Conservation (phyloP, 306 rosid species). For the Lathyrus oleraceus region DNA sequence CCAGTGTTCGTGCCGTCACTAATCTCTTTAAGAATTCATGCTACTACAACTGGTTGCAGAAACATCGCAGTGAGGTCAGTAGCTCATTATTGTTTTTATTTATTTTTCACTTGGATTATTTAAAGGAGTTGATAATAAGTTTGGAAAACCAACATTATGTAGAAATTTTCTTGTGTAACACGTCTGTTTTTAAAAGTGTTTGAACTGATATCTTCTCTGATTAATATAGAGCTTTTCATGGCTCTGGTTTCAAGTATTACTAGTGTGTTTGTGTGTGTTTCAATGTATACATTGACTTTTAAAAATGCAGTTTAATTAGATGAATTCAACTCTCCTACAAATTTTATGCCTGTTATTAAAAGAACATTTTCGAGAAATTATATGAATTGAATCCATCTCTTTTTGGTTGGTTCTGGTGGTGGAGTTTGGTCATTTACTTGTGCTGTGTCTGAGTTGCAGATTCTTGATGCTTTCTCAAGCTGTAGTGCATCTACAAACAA, state of each 20-base stretch:
- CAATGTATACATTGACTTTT: not conserved
- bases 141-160: slow-evolving; percentile 23
- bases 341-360: slow-evolving; percentile 3
- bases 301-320: slow-evolving; percentile 1
- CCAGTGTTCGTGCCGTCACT: slow-evolving; percentile 72
- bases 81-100: slow-evolving; percentile 23
- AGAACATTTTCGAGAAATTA: slow-evolving; percentile 4
- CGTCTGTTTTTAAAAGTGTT: not conserved
- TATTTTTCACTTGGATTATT: slow-evolving; percentile 20
- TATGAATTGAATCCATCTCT: not conserved
- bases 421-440: slow-evolving; percentile 15
- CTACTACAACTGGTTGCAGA: slow-evolving; percentile 69
- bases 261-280: slow-evolving; percentile 6
- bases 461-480: slow-evolving; percentile 85
- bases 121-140: slow-evolving; percentile 14
- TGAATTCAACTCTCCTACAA: slow-evolving; percentile 1
- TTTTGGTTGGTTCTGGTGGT: not conserved
- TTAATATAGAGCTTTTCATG: slow-evolving; percentile 20
- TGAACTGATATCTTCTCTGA: slow-evolving; percentile 13
- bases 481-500: slow-evolving; percentile 78
- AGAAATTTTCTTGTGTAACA: not conserved
- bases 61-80: slow-evolving; percentile 76
- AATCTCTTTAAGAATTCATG: slow-evolving; percentile 77
- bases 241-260: slow-evolving; percentile 6
- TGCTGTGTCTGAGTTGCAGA: slow-evolving; percentile 52